phyloP scores from a whole-genome alignment of 306 rosid species.

The Gastrolobium villosum region DNA sequence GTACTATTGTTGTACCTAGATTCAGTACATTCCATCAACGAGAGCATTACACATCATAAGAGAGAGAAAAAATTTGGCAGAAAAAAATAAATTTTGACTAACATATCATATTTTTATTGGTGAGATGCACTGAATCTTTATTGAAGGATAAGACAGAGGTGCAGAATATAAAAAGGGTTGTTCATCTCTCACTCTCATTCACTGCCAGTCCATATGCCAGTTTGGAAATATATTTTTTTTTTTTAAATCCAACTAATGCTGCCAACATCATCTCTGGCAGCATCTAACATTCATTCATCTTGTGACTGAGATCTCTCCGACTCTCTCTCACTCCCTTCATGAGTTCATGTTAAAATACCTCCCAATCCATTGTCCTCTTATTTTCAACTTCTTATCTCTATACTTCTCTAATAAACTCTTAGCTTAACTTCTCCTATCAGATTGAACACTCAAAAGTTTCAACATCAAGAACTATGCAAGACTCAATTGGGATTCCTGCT shows the following conservation, averaged over 20 bases:
- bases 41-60: too few relatives aligned
- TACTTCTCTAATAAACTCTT: background rate
- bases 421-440: background rate
- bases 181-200: constrained; percentile 73
- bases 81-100: too few relatives aligned
- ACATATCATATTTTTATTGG: too few relatives aligned
- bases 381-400: constrained; percentile 34
- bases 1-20: too few relatives aligned
- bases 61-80: too few relatives aligned
- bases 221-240: constrained; percentile 57
- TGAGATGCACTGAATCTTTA: too few relatives aligned
- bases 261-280: constrained; percentile 74
- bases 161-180: constrained; percentile 62
- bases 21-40: too few relatives aligned
- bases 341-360: constrained; percentile 33
- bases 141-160: constrained; percentile 38
- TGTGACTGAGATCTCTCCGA: constrained; percentile 66
- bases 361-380: constrained; percentile 42
- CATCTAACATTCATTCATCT: constrained; percentile 59
- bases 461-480: constrained; percentile 62
- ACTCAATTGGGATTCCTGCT: constrained; percentile 79
- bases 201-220: constrained; percentile 73
- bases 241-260: constrained; percentile 54
- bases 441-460: background rate
- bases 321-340: constrained; percentile 45